phyloP scores from a whole-genome alignment of 345 rosid genomes.

The Dimocarpus longan region DNA sequence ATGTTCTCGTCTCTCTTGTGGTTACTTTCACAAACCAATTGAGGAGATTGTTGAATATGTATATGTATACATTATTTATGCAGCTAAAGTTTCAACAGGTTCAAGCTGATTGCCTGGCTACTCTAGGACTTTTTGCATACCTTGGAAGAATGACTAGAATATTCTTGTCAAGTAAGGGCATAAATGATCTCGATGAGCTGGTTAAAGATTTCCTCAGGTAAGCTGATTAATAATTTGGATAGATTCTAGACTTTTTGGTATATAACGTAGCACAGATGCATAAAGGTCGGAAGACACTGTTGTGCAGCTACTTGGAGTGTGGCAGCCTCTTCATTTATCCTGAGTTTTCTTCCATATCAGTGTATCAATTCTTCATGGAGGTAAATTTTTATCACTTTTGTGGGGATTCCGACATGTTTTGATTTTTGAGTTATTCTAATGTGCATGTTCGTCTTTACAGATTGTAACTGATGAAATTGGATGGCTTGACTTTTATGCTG shows the following conservation, averaged over 20 bases:
- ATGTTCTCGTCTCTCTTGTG: background rate
- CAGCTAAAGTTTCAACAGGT: conserved; percentile 33
- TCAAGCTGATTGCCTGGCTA: conserved; percentile 56
- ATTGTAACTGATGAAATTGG: conserved; percentile 66
- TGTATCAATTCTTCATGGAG: conserved; percentile 67
- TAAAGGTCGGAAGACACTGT: conserved; percentile 14
- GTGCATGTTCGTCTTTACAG: conserved; percentile 32
- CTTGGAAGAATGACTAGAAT: conserved; percentile 60
- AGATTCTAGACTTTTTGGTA: conserved; percentile 4
- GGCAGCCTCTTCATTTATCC: conserved; percentile 64
- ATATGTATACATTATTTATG: conserved; percentile 1
- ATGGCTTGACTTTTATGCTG: conserved; percentile 66
- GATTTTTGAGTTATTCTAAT: conserved; percentile 12
- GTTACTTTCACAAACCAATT: background rate
- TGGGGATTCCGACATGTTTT: conserved; percentile 19
- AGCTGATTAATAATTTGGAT: conserved; percentile 5
- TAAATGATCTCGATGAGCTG: conserved; percentile 63
- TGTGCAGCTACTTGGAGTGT: conserved; percentile 68
- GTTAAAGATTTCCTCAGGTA: conserved; percentile 66
- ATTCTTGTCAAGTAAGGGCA: conserved; percentile 46
- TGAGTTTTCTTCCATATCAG: conserved; percentile 47
- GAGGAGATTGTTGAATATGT: background rate
- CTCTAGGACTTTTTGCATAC: conserved; percentile 70
- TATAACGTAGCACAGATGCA: background rate
- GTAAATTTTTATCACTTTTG: conserved; percentile 32